These are phyloP conservation scores for Coniochaeta sp. DNA, from an alignment of 2,329 filamentous ascomycete species.

Conservation along the genomic window DNA sequence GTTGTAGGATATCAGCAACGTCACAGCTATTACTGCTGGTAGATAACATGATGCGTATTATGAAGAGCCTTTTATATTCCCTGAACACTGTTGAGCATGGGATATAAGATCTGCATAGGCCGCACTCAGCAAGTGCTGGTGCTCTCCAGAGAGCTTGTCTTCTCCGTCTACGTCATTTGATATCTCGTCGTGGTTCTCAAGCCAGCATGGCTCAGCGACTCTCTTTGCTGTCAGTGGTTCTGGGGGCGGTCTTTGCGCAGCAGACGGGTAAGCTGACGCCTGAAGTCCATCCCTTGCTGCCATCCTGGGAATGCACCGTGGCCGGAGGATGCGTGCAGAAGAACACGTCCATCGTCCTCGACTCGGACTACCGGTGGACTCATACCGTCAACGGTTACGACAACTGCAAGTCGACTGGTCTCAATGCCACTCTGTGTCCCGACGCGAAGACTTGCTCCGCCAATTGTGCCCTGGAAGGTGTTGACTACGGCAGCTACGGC, in stretches of 20 bases:
- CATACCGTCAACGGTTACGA: constrained; percentile 25
- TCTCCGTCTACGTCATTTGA: not conserved
- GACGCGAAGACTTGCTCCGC: constrained; percentile 38
- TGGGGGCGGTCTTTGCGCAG: constrained; percentile 4
- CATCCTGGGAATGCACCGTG: constrained; percentile 42
- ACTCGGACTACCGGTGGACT: constrained; percentile 35
- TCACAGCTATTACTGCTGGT: not conserved
- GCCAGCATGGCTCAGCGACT: constrained; percentile 3
- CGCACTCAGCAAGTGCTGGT: not conserved
- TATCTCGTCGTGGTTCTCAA: not conserved
- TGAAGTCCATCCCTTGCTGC: constrained; percentile 40
- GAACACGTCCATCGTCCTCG: constrained; percentile 40
- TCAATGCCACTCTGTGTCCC: constrained; percentile 36
- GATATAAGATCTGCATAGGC: not conserved
- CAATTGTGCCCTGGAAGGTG: constrained; percentile 46
- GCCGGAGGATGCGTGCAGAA: constrained; percentile 37
- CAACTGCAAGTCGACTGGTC: constrained; percentile 25
- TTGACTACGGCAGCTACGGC: constrained; percentile 34
- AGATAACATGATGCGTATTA: not conserved
- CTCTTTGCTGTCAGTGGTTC: not conserved
- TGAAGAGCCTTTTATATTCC: not conserved
- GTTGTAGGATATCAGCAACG: not conserved
- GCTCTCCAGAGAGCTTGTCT: not conserved
- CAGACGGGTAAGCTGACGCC: constrained; percentile 14
- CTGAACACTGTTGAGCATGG: not conserved